Conservation (phyloP, 805 yeast genomes). For the Candida nitratophila region DNA sequence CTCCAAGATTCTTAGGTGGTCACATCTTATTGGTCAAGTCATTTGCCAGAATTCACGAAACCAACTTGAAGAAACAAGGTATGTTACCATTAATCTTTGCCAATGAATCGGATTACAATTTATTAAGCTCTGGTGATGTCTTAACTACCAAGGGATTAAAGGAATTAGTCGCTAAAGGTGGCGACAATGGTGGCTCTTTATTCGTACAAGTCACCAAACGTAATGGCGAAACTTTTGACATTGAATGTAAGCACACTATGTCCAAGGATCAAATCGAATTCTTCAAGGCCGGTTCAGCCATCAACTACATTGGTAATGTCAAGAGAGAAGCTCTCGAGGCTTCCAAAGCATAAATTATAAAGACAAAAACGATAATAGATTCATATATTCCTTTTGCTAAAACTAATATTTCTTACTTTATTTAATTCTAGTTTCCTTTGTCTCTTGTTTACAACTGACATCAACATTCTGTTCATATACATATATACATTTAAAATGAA, state of each 20-base stretch:
- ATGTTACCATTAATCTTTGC: slow-evolving; percentile 93
- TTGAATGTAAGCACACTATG: slow-evolving; percentile 90
- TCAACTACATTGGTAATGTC: slow-evolving; percentile 60
- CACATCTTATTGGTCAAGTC: slow-evolving; percentile 83
- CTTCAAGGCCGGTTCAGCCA: slow-evolving; percentile 96
- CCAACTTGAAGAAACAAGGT: slow-evolving; percentile 97
- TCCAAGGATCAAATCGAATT: slow-evolving; percentile 92
- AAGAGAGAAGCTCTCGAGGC: slow-evolving; percentile 18
- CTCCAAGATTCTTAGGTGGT: slow-evolving; percentile 94
- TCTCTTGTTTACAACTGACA: no score
- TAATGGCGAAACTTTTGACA: slow-evolving; percentile 61
- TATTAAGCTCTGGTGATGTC: slow-evolving; percentile 66
- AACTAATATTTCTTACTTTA: no score
- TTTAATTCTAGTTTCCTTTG: no score
- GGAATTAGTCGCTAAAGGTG: slow-evolving; percentile 74
- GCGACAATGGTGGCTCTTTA: slow-evolving; percentile 81
- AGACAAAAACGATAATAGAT: neutral
- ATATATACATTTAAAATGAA: no score
- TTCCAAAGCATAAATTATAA: neutral
- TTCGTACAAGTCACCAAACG: slow-evolving; percentile 66
- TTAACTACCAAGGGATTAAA: slow-evolving; percentile 66
- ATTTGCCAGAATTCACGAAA: slow-evolving; percentile 97
- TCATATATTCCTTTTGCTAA: neutral
- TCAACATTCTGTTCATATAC: no score
- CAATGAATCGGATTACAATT: slow-evolving; percentile 83